Conservation (phyloP, 495 filamentous ascomycete species). For the Penicillium canescens region DNA sequence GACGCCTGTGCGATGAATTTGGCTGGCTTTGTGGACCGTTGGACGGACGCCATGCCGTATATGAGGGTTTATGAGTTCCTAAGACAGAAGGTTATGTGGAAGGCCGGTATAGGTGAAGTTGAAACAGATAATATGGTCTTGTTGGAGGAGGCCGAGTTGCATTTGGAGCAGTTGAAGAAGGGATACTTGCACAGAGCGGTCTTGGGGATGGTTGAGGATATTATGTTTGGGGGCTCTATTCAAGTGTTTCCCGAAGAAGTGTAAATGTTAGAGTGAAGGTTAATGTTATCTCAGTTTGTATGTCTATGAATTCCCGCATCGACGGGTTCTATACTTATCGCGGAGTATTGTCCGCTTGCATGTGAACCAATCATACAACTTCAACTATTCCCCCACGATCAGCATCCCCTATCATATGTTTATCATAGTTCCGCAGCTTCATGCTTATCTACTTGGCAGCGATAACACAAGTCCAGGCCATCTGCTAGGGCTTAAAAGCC, state of each 20-base stretch:
- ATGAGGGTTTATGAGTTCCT: slow-evolving; percentile 24
- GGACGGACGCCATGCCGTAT: slow-evolving; percentile 30
- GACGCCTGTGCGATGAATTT: slow-evolving; percentile 23
- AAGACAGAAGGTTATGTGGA: slow-evolving; percentile 12
- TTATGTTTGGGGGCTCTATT: slow-evolving; percentile 20
- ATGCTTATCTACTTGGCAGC: slow-evolving; percentile 23
- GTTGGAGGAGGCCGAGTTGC: slow-evolving; percentile 18
- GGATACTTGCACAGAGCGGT: slow-evolving; percentile 32
- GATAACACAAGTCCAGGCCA: slow-evolving; percentile 7
- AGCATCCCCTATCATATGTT: slow-evolving; percentile 3
- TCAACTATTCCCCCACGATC: too few species aligned
- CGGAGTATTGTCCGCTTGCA: slow-evolving; percentile 21
- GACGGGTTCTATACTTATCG: too few species aligned
- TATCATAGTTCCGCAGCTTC: background rate
- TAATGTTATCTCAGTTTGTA: too few species aligned
- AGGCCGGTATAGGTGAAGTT: background rate
- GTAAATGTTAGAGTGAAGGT: too few species aligned
- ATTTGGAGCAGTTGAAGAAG: slow-evolving; percentile 26
- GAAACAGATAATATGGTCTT: background rate
- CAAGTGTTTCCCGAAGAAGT: background rate
- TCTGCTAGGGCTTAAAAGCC: background rate
- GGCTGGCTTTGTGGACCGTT: slow-evolving; percentile 26
- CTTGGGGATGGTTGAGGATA: slow-evolving; percentile 36
- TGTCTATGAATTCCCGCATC: too few species aligned
- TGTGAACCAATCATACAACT: too few species aligned